Percentiles rank a stretch among this genome's conserved stretches.
Conservation (phyloP, 148 eudicot genomes). For the Talinum fruticosum region DNA sequence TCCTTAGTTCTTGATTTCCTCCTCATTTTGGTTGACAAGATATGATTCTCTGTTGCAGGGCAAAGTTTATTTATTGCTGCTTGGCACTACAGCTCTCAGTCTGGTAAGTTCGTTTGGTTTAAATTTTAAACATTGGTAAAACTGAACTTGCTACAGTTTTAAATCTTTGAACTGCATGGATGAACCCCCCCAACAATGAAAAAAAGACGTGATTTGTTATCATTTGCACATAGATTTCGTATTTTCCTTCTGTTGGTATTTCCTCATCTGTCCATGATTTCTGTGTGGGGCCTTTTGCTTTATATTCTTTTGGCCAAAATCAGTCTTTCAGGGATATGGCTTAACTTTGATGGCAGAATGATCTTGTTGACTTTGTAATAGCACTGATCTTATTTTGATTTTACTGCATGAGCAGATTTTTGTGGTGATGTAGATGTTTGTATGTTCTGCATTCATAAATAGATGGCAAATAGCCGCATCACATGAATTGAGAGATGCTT, state of each 20-base stretch:
- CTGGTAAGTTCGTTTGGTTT: conserved; percentile 43
- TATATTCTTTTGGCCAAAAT: neutral
- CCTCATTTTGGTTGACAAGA: neutral
- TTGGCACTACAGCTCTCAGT: conserved; percentile 95
- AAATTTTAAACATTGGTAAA: conserved; percentile 4
- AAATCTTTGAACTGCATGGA: neutral
- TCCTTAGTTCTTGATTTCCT: neutral
- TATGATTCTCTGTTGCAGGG: conserved; percentile 47
- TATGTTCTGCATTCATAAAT: neutral
- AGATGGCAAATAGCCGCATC: neutral
- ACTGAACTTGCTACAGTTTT: neutral
- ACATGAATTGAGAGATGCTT: too few relatives aligned
- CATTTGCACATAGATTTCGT: neutral
- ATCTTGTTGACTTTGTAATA: too few relatives aligned
- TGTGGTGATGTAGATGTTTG: neutral
- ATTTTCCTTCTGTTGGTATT: neutral
- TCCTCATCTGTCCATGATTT: neutral
- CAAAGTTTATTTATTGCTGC: conserved; percentile 74
- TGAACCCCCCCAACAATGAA: too few relatives aligned
- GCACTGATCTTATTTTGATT: neutral
- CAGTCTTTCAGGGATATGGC: neutral
- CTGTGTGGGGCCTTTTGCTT: neutral
- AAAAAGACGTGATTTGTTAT: neutral
- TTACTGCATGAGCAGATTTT: neutral
- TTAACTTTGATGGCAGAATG: neutral